Evolutionary conservation across 176 grass and related monocot species (phyloP), one percentile per base, ranked within the genome.

Genomic region (Raddia distichophylla): DNA sequence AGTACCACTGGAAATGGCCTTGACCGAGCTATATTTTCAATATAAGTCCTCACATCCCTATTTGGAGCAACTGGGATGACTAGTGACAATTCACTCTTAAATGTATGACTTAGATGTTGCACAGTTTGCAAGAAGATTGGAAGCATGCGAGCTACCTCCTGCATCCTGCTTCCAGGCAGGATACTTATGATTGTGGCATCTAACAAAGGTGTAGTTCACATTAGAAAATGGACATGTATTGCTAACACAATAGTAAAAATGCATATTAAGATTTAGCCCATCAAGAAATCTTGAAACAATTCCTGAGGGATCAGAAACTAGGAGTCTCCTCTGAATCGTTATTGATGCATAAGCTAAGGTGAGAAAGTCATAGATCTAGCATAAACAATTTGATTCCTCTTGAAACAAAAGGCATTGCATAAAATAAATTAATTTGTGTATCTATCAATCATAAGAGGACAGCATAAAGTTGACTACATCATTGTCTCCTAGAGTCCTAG

Each of bases 121-220:
- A 86, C 75, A 69, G 90, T 87, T 76, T 80, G 74, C 71, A 92
- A 74, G 77, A 87, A 98, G 73, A 95, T 91, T 37, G 95, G 95
- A 80, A 98, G 92, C 84, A 98, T 98, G 19, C 84, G 71, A 73
- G 71, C 91, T 55, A 95, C 95, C 82, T 95, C 95, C 86, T 98
- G 95, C 80, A 98, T 76, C 84, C 95, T 90, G 86, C 95, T 98
- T 89, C 95, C 92, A 84, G 95, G 95, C 51, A 95, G 66, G 74
- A 98, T 83, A 64, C 86, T 93, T 83, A 98, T 76, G 67, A 98
- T 85, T 64, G 86, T 98, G 44, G 86, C 60, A 75, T 87, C 95
- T 98, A 87, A 46, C 75, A 91, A 76, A 74, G 53, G 67, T 42
- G 59, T 18, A 78, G 71, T 67, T 86, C 46, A 80, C 69, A 64